Evolutionary conservation across 2,329 filamentous ascomycete genomes (phyloP).

Genomic region (Aspergillus calidoustus): DNA sequence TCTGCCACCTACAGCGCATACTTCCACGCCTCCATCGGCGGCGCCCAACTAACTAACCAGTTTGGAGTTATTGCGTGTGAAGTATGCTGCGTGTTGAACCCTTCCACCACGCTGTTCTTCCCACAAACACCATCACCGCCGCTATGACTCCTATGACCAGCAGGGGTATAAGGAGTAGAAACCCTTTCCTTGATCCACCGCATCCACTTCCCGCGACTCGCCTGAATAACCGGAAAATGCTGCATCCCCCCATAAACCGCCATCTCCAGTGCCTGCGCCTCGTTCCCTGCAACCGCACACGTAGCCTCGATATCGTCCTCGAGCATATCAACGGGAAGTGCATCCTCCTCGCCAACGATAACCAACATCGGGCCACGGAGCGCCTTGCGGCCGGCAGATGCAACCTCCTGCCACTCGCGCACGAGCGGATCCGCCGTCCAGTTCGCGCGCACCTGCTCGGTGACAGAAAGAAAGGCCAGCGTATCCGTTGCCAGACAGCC

Average conservation of each 20-base stretch:
- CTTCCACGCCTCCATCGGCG: neutral
- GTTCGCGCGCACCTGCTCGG: neutral
- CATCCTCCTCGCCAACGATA: neutral
- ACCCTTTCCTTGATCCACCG: neutral
- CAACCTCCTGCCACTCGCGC: neutral
- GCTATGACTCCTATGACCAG: neutral
- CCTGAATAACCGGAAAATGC: neutral
- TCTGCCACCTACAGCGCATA: neutral
- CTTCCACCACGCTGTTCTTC: neutral
- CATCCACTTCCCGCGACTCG: neutral
- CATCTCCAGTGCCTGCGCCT: neutral
- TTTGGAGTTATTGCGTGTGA: neutral
- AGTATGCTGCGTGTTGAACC: neutral
- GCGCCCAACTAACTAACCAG: neutral
- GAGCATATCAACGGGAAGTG: neutral
- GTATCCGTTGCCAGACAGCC: neutral
- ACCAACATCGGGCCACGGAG: neutral
- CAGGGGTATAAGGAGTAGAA: neutral
- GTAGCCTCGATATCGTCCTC: neutral
- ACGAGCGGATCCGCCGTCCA: neutral
- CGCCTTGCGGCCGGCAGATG: neutral
- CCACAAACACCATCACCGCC: neutral
- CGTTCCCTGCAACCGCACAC: neutral
- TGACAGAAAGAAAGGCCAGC: neutral
- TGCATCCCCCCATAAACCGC: neutral